Base-by-base conservation (phyloP, 805 yeast species). In the Cyberlindnera samutprakarnensis region DNA sequence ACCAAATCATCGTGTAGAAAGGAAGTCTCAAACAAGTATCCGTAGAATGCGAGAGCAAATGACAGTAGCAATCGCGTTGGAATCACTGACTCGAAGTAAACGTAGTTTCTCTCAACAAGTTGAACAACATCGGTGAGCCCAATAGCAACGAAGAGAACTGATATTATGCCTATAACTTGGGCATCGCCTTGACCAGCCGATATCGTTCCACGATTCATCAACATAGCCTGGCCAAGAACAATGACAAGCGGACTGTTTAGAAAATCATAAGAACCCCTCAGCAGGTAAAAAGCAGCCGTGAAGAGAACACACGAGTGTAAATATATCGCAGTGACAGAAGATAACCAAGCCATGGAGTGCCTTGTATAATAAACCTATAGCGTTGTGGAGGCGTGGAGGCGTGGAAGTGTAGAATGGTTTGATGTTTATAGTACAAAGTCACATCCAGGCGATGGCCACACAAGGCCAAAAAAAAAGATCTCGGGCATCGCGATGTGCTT, bases 1-100 rank as follows among this genome's bases (percentile, higher is more conserved):
- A 78, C 70, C 28, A 74, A 57, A 47, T 74, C 76, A 55, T 79
- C 79, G 47, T 79, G 73, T n/a, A 79, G n/a, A 1, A 34, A 6
- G 3, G 36, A 62, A 27, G 59, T 52, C n/a, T 57, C 56, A 34
- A 66, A 65, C 25, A 68, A 32, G 46, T 73, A 75, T 17, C 76
- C 54, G 41, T 64, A 65, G 4, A 64, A 64, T 7, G 72, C 75
- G 23, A 78, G 42, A 0, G 51, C 44, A 43, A 81, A 78, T 44
- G 61, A 70, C 7, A 64, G 25, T 12, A 66, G 42, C 33, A 79
- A 53, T 49, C 88, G 64, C 6, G 68, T 43, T 8, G 87, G 85
- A 3, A 78, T 72, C 9, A 75, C 49, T 0, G 77, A 62, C 42
- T 76, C 78, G 46, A 80, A 79, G 52, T 70, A 77, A 17, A 42